Evolutionary conservation across 805 yeast genomes (phyloP).

Genomic region (Schwanniomyces sp.): DNA sequence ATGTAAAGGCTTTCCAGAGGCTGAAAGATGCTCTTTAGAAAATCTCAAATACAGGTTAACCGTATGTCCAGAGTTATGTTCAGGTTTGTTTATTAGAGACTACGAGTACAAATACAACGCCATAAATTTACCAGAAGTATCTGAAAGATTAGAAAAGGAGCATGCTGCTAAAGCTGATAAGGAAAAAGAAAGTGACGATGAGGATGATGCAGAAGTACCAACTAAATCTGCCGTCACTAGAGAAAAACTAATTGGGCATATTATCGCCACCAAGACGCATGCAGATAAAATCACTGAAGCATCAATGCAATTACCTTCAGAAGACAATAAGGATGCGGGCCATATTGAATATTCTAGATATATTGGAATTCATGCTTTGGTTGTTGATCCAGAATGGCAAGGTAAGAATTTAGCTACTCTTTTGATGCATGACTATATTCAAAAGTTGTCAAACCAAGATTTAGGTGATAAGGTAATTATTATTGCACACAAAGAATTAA

Average conservation of each 20-base stretch:
- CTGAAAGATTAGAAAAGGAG: constrained; percentile 30
- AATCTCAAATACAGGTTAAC: constrained; percentile 66
- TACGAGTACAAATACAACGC: constrained; percentile 49
- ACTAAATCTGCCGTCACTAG: constrained; percentile 48
- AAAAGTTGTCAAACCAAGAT: constrained; percentile 83
- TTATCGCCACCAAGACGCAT: constrained; percentile 71
- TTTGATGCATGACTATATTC: constrained; percentile 84
- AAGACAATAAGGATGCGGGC: constrained; percentile 41
- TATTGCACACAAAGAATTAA: constrained; percentile 66
- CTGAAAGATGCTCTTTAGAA: constrained; percentile 68
- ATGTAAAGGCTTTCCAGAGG: constrained; percentile 62
- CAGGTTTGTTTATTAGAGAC: constrained; percentile 81
- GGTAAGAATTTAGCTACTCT: constrained; percentile 82
- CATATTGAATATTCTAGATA: constrained; percentile 74
- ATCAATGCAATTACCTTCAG: constrained; percentile 60
- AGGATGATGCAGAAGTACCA: constrained; percentile 42
- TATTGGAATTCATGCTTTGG: constrained; percentile 82
- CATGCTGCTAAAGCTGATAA: constrained; percentile 11
- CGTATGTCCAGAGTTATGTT: constrained; percentile 85
- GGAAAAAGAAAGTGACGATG: constrained; percentile 25
- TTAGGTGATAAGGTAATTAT: constrained; percentile 77
- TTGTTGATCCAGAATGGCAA: constrained; percentile 73
- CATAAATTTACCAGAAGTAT: constrained; percentile 41
- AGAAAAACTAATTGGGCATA: constrained; percentile 76
- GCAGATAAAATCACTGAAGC: constrained; percentile 51